Base-by-base conservation (phyloP, 2,329 filamentous ascomycete species). In the Grosmannia clavigera region DNA sequence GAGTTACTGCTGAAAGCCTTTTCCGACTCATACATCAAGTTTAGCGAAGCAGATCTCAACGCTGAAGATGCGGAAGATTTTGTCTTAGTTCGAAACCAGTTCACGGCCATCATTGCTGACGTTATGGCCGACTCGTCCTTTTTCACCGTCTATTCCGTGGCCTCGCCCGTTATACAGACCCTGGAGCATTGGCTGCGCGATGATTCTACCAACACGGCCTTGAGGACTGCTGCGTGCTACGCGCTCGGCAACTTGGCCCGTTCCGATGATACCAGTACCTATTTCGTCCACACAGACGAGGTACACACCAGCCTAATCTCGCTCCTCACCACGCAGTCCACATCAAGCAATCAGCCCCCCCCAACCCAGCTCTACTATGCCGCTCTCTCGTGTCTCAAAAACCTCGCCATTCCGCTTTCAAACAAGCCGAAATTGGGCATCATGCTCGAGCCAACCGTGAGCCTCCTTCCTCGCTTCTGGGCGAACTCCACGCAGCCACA, bases 201-300 rank as follows among this genome's bases (percentile, higher is more conserved):
- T 68, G 68, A 66, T 63, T 67, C 66, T 62, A 62, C 65, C 59
- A 69, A 78, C 62, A 63, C 70, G 0, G 71, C 74, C 54, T 74
- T 85, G 3, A 58, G 58, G 59, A 75, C 80, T 2, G 80, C 81
- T 5, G 82, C 81, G 1, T 86, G 82, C 63, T 76, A 86, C 3
- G 76, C 79, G 19, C 72, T 86, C 2, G 83, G 83, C 43, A 86
- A 86, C 66, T 70, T 86, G 46, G 79, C 80, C 6, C 80, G 83
- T 48, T 82, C 78, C 2, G 83, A 86, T 65, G 75, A 74, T 51
- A 70, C 75, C 3, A 82, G 80, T 61, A 70, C 71, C 11, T 70
- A 76, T 43, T 76, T 86, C 43, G 77, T 85, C 1, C 68, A 75
- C 25, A 61, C 73, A 1, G 73, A 73, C 4, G 74, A 76, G 60